Evolutionary conservation across 176 grass and related monocot genomes (phyloP), one percentile per base, ranked within the genome.

Genomic region (Canna indica): DNA sequence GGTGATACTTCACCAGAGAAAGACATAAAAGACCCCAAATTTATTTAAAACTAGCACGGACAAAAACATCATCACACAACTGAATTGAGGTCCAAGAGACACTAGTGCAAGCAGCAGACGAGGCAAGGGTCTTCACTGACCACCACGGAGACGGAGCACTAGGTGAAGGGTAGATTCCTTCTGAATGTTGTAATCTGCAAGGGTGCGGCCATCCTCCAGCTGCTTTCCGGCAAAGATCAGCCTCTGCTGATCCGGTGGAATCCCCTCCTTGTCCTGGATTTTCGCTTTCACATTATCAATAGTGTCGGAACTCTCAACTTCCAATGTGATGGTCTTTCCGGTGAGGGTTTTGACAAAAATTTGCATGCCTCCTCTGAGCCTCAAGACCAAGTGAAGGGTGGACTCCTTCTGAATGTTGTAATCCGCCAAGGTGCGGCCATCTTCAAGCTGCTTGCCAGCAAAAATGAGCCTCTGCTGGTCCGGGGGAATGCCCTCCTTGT

Each of bases 401-500:
- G 41, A 69, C 15, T 34, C 67, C 32, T 69, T 69, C 39, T 69
- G 67, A 7, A 69, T 69, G 67, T 47, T 69, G 38, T 69, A 69
- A 1, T 69, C 67, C 15, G 67, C 67, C 0, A 69, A 34, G 38
- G 67, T 69, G 11, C 67, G 67, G 3, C 67, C 67, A 15, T 69
- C 67, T 22, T 69, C 67, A 34, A 69, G 67, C 67, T 69, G 67
- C 39, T 69, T 69, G 7, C 67, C 67, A 28, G 67, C 67, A 69
- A 69, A 69, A 15, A 69, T 69, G 0, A 69, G 20, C 67, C 67
- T 69, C 42, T 69, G 67, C 67, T 69, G 67, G 39, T 69, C 67
- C 11, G 67, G 59, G 24, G 59, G 59, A 0, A 62, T 62, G 7
- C 87, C 91, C 69, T 95, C 87, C 84, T 95, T 90, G 29, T 95